Base-by-base conservation (phyloP, 2,329 filamentous ascomycete species). In the Aurifilum marmelostoma region DNA sequence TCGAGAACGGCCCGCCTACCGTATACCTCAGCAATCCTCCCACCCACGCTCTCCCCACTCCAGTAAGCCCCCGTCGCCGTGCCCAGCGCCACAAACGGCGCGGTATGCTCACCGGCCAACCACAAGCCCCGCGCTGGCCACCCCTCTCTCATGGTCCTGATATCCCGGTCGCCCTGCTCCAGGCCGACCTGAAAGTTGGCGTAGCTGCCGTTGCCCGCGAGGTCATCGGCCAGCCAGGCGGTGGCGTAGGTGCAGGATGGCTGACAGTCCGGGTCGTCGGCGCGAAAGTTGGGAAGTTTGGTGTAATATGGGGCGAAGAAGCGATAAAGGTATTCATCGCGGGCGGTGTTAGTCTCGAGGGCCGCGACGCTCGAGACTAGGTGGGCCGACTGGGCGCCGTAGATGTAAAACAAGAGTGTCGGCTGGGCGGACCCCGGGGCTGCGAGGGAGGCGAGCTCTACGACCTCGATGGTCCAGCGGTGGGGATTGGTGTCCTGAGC, bases 31-130 rank as follows among this genome's bases (percentile, higher is more conserved):
- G 83, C 81, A 69, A 94, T 87, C 75, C 89, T 87, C 77, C 83
- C 85, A 1, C 86, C 94, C 43, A 94, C 92, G 27, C 85, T 87
- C 81, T 97, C 93, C 1, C 94, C 94, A 77, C 92, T 93, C 93
- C 93, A 97, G 78, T 93, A 97, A 14, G 95, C 95, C 0, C 95
- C 95, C 0, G 93, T 97, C 16, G 91, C 92, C 5, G 94, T 97
- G 0, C 94, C 95, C 71, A 97, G 79, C 14, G 92, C 94, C 37
- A 97, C 89, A 81, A 97, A 97, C 5, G 94, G 94, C 67, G 93
- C 91, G 29, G 93, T 97, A 80, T 97, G 94, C 80, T 97, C 94
- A 0, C 94, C 94, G 0, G 94, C 94, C 73, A 97, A 84, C 94
- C 94, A 97, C 11, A 97, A 76, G 0, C 92, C 89, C n/a, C 29